A percentile compares a stretch with the other conserved stretches of the same genome.
These are phyloP conservation scores for Nemania sp. DNA, from an alignment of 2,329 filamentous ascomycete genomes.

Conservation along the genomic window DNA sequence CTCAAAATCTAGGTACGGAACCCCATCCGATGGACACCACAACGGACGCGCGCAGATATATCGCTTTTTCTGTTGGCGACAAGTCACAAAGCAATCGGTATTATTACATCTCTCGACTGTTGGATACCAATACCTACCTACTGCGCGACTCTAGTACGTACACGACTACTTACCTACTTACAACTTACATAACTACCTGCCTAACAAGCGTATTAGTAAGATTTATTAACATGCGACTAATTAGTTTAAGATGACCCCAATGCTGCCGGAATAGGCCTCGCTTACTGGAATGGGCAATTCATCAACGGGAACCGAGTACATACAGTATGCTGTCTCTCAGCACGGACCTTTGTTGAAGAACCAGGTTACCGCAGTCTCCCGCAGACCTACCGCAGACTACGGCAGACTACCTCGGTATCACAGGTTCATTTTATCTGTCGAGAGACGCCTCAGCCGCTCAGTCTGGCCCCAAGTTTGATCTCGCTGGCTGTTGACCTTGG, in stretches of 20 bases:
- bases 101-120: background rate
- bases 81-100: background rate
- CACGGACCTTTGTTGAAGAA: conserved; percentile 31
- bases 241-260: conserved; percentile 20
- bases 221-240: conserved; percentile 5
- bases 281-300: conserved; percentile 32
- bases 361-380: conserved; percentile 7
- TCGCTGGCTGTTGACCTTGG: background rate
- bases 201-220: background rate
- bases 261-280: conserved; percentile 29
- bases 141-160: background rate
- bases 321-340: conserved; percentile 16
- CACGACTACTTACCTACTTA: background rate
- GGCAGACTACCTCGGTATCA: background rate
- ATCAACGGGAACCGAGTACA: conserved; percentile 16
- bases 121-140: background rate
- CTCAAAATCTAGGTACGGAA: conserved; percentile 36
- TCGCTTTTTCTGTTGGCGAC: background rate
- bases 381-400: background rate
- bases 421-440: conserved; percentile 8
- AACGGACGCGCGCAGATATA: conserved; percentile 25
- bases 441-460: conserved; percentile 13
- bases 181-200: no score
- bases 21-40: conserved; percentile 22
- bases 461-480: background rate